Conservation (phyloP, 2,329 filamentous ascomycete species). For the Leptodontidium sp. region DNA sequence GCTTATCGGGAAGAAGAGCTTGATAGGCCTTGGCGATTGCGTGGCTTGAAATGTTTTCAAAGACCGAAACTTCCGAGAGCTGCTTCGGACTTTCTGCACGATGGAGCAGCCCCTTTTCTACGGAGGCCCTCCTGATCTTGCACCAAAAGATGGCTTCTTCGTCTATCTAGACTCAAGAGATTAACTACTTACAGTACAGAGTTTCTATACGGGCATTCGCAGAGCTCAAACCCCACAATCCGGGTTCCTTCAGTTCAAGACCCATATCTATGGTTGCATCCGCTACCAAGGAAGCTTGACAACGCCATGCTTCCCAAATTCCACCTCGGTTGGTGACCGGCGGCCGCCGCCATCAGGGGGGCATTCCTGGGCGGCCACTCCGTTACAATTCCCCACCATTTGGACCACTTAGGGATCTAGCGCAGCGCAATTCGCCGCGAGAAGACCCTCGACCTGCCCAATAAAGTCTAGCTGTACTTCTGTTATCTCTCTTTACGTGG, state of each 20-base stretch:
- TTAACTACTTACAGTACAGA: too few species aligned
- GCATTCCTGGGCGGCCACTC: slow-evolving; percentile 6
- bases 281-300: slow-evolving; percentile 13
- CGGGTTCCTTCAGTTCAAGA: background rate
- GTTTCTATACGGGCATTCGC: too few species aligned
- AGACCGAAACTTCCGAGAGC: background rate
- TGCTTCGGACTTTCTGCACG: background rate
- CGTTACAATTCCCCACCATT: background rate
- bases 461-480: slow-evolving; percentile 23
- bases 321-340: background rate
- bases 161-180: too few species aligned
- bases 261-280: background rate
- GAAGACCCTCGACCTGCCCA: slow-evolving; percentile 22
- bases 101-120: too few species aligned
- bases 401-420: background rate
- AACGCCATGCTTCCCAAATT: background rate
- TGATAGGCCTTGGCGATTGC: slow-evolving; percentile 5
- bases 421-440: slow-evolving; percentile 11
- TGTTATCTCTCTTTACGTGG: slow-evolving; percentile 23
- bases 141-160: too few species aligned
- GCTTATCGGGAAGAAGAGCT: slow-evolving; percentile 5
- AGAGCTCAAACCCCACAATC: background rate
- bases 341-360: background rate
- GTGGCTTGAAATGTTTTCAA: background rate
- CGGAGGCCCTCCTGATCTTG: too few species aligned